Evolutionary conservation across 2,329 filamentous ascomycete species (phyloP).

Genomic region (Diaporthe citrichinensis): DNA sequence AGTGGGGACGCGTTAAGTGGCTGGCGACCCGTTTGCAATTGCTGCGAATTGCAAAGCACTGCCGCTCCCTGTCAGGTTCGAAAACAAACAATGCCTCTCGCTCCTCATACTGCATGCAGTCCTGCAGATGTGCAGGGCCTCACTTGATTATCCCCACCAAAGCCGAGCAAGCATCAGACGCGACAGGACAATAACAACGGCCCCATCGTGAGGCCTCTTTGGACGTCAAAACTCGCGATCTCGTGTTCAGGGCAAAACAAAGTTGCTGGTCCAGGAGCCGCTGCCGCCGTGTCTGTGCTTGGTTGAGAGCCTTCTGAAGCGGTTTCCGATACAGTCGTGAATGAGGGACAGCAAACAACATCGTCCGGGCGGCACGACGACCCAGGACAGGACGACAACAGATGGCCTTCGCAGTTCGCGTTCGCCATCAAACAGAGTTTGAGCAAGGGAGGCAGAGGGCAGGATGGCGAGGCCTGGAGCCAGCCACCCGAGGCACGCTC

Average conservation of each 20-base stretch:
- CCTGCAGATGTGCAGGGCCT: conserved; percentile 6
- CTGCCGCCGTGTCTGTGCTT: conserved; percentile 20
- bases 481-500: conserved; percentile 12
- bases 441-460: conserved; percentile 9
- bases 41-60: not conserved
- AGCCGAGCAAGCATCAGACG: conserved; percentile 24
- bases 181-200: conserved; percentile 36
- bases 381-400: conserved; percentile 11
- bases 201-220: conserved; percentile 20
- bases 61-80: conserved; percentile 19
- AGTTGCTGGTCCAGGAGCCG: conserved; percentile 8
- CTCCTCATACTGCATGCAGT: conserved; percentile 8
- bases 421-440: not conserved
- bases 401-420: conserved; percentile 5
- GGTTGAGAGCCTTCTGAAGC: conserved; percentile 22
- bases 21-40: conserved; percentile 17
- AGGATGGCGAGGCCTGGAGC: not conserved
- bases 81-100: conserved; percentile 40
- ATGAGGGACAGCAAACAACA: conserved; percentile 17
- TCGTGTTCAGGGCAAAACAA: conserved; percentile 10
- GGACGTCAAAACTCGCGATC: conserved; percentile 20
- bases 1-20: conserved; percentile 36
- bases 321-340: conserved; percentile 8
- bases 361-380: not conserved
- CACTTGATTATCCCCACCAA: conserved; percentile 6